A percentile compares a stretch with the other conserved stretches of the same genome.
phyloP scores from a whole-genome alignment of 345 rosid species.

The Salix suchowensis region DNA sequence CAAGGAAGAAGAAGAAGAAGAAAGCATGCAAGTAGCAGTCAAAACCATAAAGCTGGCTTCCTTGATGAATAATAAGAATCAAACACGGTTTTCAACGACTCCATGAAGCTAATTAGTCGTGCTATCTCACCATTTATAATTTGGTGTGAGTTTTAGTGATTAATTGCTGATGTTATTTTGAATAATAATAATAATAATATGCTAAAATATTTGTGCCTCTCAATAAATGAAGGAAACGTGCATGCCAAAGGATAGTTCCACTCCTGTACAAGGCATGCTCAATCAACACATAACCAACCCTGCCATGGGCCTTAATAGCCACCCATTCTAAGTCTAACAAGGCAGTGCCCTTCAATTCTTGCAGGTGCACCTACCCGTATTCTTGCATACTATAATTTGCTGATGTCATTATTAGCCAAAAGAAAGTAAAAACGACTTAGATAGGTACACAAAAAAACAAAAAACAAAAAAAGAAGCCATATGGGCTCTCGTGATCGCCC shows the following conservation, averaged over 20 bases:
- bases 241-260: background rate
- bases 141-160: background rate
- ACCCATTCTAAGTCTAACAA: background rate
- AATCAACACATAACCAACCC: background rate
- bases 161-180: background rate
- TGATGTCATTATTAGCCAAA: background rate
- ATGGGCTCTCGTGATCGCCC: conserved; percentile 28
- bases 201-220: conserved; percentile 21
- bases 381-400: background rate
- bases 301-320: background rate
- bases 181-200: background rate
- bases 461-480: background rate
- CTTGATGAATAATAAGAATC: background rate
- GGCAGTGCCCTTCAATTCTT: background rate
- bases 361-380: background rate
- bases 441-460: background rate
- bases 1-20: background rate
- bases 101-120: background rate
- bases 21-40: no score
- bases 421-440: background rate
- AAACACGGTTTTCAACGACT: background rate
- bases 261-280: conserved; percentile 1
- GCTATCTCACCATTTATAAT: background rate
- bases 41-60: background rate
- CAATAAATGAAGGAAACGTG: conserved; percentile 20